Conservation (phyloP, 2,329 filamentous ascomycete species). For the Macroventuria anomochaeta region DNA sequence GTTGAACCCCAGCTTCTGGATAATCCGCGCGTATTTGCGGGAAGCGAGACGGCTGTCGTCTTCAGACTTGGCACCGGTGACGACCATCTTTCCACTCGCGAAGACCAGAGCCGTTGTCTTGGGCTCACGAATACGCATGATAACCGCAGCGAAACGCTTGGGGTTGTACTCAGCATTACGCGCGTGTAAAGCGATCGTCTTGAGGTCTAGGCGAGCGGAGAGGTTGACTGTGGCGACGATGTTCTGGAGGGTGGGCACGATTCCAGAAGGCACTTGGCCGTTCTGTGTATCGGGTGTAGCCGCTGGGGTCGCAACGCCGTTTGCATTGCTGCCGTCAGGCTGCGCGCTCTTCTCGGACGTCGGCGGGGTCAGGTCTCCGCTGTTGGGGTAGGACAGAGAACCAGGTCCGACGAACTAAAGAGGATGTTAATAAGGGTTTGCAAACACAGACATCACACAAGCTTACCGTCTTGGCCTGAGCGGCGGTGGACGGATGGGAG, state of each 20-base stretch:
- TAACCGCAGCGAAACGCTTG: conserved; percentile 98
- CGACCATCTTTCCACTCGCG: conserved; percentile 98
- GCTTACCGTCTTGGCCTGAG: conserved; percentile 80
- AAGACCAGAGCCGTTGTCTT: conserved; percentile 99
- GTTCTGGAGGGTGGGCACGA: conserved; percentile 69
- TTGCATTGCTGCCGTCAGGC: conserved; percentile 57
- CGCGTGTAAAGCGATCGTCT: conserved; percentile 97
- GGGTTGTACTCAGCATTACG: conserved; percentile 99
- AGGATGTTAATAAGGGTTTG: conserved; percentile 30
- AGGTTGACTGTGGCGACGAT: conserved; percentile 99
- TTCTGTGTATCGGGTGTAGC: conserved; percentile 83
- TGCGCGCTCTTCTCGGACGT: conserved; percentile 72
- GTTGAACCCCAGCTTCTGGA: conserved; percentile 99
- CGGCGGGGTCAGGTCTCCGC: conserved; percentile 82
- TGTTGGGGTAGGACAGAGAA: conserved; percentile 87
- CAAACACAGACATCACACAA: conserved; percentile 30
- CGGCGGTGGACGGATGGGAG: conserved; percentile 88
- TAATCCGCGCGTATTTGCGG: conserved; percentile 97
- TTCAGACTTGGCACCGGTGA: conserved; percentile 96
- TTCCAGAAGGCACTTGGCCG: conserved; percentile 66
- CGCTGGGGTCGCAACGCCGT: conserved; percentile 86
- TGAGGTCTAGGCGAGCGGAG: conserved; percentile 97
- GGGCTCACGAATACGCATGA: conserved; percentile 99
- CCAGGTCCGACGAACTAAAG: conserved; percentile 77
- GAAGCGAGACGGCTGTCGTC: conserved; percentile 97